Evolutionary conservation across 768 basidiomycete genomes (phyloP).

Genomic region (Psilocybe tampanensis): DNA sequence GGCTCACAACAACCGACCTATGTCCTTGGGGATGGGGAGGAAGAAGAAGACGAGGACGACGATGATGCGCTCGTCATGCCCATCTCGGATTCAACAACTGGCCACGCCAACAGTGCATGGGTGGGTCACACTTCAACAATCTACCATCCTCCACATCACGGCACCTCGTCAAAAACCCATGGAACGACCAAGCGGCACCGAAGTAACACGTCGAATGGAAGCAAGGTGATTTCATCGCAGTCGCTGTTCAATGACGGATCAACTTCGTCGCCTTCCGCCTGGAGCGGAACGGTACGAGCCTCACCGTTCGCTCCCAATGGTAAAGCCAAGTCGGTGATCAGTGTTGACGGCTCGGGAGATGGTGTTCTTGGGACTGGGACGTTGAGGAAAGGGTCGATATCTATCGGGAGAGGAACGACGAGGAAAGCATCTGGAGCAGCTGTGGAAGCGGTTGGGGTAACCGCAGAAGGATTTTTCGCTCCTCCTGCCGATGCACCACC

Average conservation of each 20-base stretch:
- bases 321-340: conserved; percentile 62
- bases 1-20: conserved; percentile 18
- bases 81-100: conserved; percentile 26
- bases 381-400: conserved; percentile 55
- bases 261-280: conserved; percentile 18
- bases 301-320: conserved; percentile 25
- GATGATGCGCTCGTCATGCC: conserved; percentile 67
- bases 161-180: not conserved
- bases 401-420: conserved; percentile 63
- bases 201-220: conserved; percentile 24
- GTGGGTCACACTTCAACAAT: not conserved
- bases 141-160: not conserved
- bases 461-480: conserved; percentile 77
- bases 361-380: conserved; percentile 31
- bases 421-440: conserved; percentile 69
- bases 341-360: conserved; percentile 54
- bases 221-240: conserved; percentile 13
- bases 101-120: not conserved
- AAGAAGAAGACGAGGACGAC: conserved; percentile 68
- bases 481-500: conserved; percentile 45
- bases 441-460: conserved; percentile 76
- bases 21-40: conserved; percentile 48
- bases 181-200: conserved; percentile 23
- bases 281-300: conserved; percentile 10
- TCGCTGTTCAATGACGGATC: conserved; percentile 27